phyloP scores from a whole-genome alignment of 768 basidiomycete species.

The Boletus patriciae region DNA sequence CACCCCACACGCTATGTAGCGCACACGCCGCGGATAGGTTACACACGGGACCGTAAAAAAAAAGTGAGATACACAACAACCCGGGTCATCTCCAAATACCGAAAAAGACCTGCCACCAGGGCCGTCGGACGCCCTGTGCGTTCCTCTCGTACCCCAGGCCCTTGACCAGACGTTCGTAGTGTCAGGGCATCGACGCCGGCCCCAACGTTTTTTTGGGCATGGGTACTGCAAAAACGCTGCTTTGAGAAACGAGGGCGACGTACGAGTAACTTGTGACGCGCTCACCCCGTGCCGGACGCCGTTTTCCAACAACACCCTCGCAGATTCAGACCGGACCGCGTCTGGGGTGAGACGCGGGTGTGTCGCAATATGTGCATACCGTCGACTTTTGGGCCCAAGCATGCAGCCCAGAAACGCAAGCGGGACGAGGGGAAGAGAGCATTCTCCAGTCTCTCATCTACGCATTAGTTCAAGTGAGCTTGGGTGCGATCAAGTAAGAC shows the following conservation, averaged over 20 bases:
- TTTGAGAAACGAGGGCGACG: slow-evolving; percentile 1
- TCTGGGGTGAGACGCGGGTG: slow-evolving; percentile 67
- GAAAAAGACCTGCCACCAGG: slow-evolving; percentile 85
- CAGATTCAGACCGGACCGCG: slow-evolving; percentile 62
- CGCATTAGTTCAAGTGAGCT: slow-evolving; percentile 90
- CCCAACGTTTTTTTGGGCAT: slow-evolving; percentile 60
- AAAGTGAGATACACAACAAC: not conserved
- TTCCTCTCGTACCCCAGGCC: slow-evolving; percentile 75
- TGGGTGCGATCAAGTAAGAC: slow-evolving; percentile 88
- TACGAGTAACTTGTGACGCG: not conserved
- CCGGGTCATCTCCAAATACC: slow-evolving; percentile 52
- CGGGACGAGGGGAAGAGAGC: slow-evolving; percentile 59
- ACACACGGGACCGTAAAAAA: not conserved
- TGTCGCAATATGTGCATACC: slow-evolving; percentile 87
- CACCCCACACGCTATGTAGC: not conserved
- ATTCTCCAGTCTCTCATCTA: slow-evolving; percentile 88
- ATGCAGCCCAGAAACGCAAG: slow-evolving; percentile 60
- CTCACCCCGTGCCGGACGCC: slow-evolving; percentile 59
- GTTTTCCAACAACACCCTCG: slow-evolving; percentile 54
- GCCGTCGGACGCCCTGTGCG: slow-evolving; percentile 69
- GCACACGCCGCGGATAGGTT: not conserved
- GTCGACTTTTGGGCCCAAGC: slow-evolving; percentile 95
- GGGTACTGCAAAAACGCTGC: slow-evolving; percentile 53
- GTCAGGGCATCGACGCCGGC: slow-evolving; percentile 68
- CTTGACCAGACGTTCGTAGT: slow-evolving; percentile 75